phyloP scores from a whole-genome alignment of 2,329 filamentous ascomycete genomes.

The Aspergillaceae sp. region DNA sequence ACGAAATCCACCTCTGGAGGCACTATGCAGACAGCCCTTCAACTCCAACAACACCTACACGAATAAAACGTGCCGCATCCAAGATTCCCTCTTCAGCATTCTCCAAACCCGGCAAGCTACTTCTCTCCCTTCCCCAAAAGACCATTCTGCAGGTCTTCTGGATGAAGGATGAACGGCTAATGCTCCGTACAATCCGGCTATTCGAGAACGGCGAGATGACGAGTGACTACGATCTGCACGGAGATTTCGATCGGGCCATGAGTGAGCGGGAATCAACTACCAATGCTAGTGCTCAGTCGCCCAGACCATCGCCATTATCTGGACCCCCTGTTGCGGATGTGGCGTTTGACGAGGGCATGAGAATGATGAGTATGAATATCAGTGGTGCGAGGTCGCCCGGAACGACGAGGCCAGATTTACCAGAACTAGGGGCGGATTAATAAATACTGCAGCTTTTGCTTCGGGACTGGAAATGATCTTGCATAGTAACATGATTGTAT shows the following conservation, averaged over 20 bases:
- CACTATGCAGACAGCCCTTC: constrained; percentile 17
- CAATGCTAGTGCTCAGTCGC: constrained; percentile 8
- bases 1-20: constrained; percentile 28
- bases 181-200: constrained; percentile 22
- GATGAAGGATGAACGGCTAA: constrained; percentile 14
- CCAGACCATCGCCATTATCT: constrained; percentile 9
- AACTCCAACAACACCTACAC: constrained; percentile 8
- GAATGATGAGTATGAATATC: too few relatives aligned
- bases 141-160: constrained; percentile 13
- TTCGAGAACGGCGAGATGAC: constrained; percentile 14
- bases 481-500: neutral
- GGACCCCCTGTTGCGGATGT: constrained; percentile 7
- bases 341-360: too few relatives aligned
- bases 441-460: too few relatives aligned
- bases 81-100: constrained; percentile 25
- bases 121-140: constrained; percentile 20
- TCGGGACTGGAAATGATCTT: too few relatives aligned
- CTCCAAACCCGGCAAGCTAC: constrained; percentile 21
- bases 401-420: constrained; percentile 9
- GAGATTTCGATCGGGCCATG: constrained; percentile 24
- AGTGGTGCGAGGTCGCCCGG: constrained; percentile 2
- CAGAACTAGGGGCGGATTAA: constrained; percentile 10
- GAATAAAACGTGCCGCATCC: constrained; percentile 23
- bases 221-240: constrained; percentile 24
- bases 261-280: constrained; percentile 7